phyloP scores from a whole-genome alignment of 176 grass and related monocot genomes.

The Phyllostachys edulis region DNA sequence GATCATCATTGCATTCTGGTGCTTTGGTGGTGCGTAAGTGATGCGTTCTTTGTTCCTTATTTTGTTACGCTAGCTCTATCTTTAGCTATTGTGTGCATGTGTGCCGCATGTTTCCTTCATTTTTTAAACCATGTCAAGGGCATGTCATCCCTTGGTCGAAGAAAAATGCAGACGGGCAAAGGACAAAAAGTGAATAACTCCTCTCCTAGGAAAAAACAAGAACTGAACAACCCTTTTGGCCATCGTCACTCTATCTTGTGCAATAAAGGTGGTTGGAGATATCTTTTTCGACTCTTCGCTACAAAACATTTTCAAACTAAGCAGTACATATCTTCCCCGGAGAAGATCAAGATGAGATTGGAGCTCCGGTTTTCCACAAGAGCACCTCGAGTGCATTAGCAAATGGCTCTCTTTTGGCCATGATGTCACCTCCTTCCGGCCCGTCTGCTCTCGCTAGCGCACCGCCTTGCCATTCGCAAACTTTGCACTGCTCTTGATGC shows the following conservation, averaged over 20 bases:
- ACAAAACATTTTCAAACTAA: not conserved
- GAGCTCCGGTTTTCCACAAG: not conserved
- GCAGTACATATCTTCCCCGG: not conserved
- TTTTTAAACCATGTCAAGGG: no score
- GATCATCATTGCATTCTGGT: no score
- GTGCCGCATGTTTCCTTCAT: no score
- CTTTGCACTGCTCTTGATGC: conserved; percentile 5
- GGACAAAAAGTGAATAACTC: not conserved
- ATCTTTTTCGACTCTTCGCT: not conserved
- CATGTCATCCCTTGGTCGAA: not conserved
- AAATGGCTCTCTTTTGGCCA: not conserved
- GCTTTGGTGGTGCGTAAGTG: no score
- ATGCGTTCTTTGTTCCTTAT: no score
- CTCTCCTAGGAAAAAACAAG: not conserved
- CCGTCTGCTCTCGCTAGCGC: not conserved
- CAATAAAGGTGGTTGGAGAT: not conserved
- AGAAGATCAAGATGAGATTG: not conserved
- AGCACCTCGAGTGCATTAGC: not conserved
- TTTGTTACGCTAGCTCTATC: no score
- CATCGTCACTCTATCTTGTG: not conserved
- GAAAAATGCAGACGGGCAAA: not conserved
- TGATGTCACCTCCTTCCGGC: not conserved
- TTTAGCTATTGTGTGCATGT: no score
- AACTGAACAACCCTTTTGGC: not conserved
- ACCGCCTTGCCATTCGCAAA: conserved; percentile 3